These are phyloP conservation scores for Abrus precatorius DNA, from an alignment of 306 rosid species.

Conservation along the genomic window DNA sequence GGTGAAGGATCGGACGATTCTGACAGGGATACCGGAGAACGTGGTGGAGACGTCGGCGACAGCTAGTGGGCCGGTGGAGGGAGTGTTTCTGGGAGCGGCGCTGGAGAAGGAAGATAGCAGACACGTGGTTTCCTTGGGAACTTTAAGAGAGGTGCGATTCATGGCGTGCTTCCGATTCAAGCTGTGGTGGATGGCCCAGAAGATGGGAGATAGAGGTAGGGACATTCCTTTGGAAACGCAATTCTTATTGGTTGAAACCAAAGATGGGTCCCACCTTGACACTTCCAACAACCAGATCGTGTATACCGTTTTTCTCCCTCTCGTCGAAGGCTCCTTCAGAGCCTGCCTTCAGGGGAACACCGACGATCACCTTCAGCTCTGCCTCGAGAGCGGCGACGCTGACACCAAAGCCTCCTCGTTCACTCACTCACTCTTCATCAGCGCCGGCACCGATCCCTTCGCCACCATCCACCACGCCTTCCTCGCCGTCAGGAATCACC, in stretches of 20 bases:
- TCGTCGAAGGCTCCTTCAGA: slow-evolving; percentile 80
- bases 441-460: slow-evolving; percentile 84
- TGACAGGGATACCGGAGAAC: slow-evolving; percentile 77
- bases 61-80: slow-evolving; percentile 49
- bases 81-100: slow-evolving; percentile 71
- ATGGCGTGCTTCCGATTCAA: slow-evolving; percentile 90
- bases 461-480: slow-evolving; percentile 66
- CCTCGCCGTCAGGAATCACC: slow-evolving; percentile 61
- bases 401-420: slow-evolving; percentile 77
- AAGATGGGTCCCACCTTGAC: slow-evolving; percentile 73
- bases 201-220: slow-evolving; percentile 79
- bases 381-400: slow-evolving; percentile 83
- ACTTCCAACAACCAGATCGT: slow-evolving; percentile 58
- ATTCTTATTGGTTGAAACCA: slow-evolving; percentile 76
- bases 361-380: slow-evolving; percentile 72
- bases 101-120: slow-evolving; percentile 63
- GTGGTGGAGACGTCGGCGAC: slow-evolving; percentile 69
- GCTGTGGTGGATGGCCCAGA: slow-evolving; percentile 98
- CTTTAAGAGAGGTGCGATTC: slow-evolving; percentile 68
- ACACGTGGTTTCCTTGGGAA: slow-evolving; percentile 76
- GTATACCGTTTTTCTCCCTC: slow-evolving; percentile 83
- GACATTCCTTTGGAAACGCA: slow-evolving; percentile 91
- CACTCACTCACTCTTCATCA: slow-evolving; percentile 62
- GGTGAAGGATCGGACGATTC: slow-evolving; percentile 74
- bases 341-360: slow-evolving; percentile 78